Evolutionary conservation across 768 basidiomycete species (phyloP), one percentile per base, ranked within the genome.

Genomic region (Chlorophyllum brunneum): DNA sequence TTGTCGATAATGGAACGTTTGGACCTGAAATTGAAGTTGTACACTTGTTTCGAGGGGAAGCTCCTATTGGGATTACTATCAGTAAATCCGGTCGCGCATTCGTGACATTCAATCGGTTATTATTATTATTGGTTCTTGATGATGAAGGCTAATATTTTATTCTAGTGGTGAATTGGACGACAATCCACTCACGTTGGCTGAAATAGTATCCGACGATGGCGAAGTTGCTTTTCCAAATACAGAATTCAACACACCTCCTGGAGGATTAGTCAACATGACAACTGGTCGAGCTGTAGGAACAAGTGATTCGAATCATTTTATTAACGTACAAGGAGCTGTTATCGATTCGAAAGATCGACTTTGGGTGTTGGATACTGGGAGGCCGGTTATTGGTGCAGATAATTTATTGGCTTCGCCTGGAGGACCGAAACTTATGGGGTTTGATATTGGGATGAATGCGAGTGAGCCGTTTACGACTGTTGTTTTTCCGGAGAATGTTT

Each of bases 51-150:
- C 60, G 34, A 56, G 44, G 58, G 13, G 59, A 60, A 23, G 59
- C 65, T 33, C 63, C 66, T 37, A 65, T 66, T 7, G 66, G 66
- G 15, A 61, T 58, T 31, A 63, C 65, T 59, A 52, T 34, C 15
- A 51, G 54, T n/a, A 36, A 24, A 47, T 53, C 36, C 10, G 47
- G 48, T 7, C 36, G 57, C 4, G 54, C 54, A 23, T 58, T 58
- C 33, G 42, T 58, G 3, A 51, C 54, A n/a, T 58, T 55, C 26
- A 58, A 58, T 40, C 42, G 57, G 57, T 55, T 22, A 27, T 24
- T 16, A 13, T 6, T n/a, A 4, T 31, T 22, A 5, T 11, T 15
- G n/a, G n/a, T n/a, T n/a, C n/a, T 15, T 23, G 15, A 22, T 16
- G 22, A n/a, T 22, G 22, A 8, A 23, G 34, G 31, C 22, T 23